Percentiles rank a stretch among this genome's conserved stretches.
Evolutionary conservation across 805 yeast species (phyloP).

Genomic region (Debaryomyces tyrocola): DNA sequence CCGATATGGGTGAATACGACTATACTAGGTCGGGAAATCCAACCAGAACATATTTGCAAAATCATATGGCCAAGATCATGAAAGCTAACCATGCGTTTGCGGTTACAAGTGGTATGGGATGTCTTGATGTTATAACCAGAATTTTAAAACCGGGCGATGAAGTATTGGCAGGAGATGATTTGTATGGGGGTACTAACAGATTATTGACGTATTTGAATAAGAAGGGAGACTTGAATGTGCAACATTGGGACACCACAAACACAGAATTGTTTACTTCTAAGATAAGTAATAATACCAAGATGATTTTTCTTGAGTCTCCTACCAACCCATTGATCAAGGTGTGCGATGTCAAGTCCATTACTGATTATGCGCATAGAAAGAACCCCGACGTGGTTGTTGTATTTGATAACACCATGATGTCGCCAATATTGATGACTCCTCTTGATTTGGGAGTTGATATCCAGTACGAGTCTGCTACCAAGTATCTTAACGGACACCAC

Average conservation of each 20-base stretch:
- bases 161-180: constrained; percentile 91
- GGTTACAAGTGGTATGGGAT: constrained; percentile 91
- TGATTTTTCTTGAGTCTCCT: constrained; percentile 87
- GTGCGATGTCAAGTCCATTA: constrained; percentile 70
- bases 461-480: constrained; percentile 92
- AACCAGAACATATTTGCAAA: constrained; percentile 77
- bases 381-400: constrained; percentile 73
- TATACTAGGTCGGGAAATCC: constrained; percentile 94
- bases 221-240: constrained; percentile 63
- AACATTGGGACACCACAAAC: constrained; percentile 81
- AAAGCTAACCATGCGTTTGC: constrained; percentile 76
- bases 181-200: constrained; percentile 93
- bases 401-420: constrained; percentile 96
- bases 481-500: constrained; percentile 91
- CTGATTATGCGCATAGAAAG: constrained; percentile 62
- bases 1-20: constrained; percentile 69
- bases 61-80: constrained; percentile 76
- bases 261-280: constrained; percentile 57
- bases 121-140: constrained; percentile 80
- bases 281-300: constrained; percentile 58
- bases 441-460: constrained; percentile 85
- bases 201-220: constrained; percentile 69
- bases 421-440: constrained; percentile 84
- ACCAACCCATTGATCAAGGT: constrained; percentile 92
- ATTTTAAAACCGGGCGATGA: constrained; percentile 80